These are phyloP conservation scores for Calonectria multiphialidica DNA, from an alignment of 2,329 filamentous ascomycete genomes.

Conservation along the genomic window DNA sequence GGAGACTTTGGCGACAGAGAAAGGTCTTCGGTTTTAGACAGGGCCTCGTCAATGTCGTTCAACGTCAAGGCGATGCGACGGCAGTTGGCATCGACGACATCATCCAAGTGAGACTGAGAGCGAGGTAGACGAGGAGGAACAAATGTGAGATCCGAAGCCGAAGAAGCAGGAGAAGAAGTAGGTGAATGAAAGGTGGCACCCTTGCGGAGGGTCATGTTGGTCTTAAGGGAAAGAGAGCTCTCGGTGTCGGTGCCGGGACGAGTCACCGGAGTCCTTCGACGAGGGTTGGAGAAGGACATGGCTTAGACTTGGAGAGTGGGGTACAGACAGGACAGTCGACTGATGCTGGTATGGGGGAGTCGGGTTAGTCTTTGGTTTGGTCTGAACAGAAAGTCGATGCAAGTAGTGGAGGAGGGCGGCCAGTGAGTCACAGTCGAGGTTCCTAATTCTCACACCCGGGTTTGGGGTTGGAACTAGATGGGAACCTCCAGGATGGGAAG, in stretches of 20 bases:
- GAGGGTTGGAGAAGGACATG: slow-evolving; percentile 63
- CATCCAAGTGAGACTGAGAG: slow-evolving; percentile 77
- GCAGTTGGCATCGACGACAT: slow-evolving; percentile 77
- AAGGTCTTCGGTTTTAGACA: slow-evolving; percentile 59
- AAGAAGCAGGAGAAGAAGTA: slow-evolving; percentile 59
- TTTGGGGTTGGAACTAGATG: slow-evolving; percentile 31
- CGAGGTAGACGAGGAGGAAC: slow-evolving; percentile 70
- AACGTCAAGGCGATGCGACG: slow-evolving; percentile 77
- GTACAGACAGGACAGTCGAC: slow-evolving; percentile 41
- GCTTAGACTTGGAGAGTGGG: slow-evolving; percentile 53
- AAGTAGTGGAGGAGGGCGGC: slow-evolving; percentile 40
- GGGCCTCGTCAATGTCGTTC: slow-evolving; percentile 73
- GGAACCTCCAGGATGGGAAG: slow-evolving; percentile 34
- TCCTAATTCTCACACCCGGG: slow-evolving; percentile 43
- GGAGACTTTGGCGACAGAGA: slow-evolving; percentile 52
- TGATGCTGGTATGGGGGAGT: slow-evolving; percentile 44
- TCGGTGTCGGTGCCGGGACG: slow-evolving; percentile 49
- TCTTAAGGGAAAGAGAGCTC: slow-evolving; percentile 51
- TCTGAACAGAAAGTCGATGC: slow-evolving; percentile 41
- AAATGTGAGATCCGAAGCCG: slow-evolving; percentile 55
- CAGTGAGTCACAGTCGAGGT: slow-evolving; percentile 49
- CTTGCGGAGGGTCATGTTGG: slow-evolving; percentile 69
- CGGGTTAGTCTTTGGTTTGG: slow-evolving; percentile 41
- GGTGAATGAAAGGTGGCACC: slow-evolving; percentile 75
- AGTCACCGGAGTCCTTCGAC: slow-evolving; percentile 60